Conservation (phyloP, 352 stramenopile species). For the Phytophthora sp. region DNA sequence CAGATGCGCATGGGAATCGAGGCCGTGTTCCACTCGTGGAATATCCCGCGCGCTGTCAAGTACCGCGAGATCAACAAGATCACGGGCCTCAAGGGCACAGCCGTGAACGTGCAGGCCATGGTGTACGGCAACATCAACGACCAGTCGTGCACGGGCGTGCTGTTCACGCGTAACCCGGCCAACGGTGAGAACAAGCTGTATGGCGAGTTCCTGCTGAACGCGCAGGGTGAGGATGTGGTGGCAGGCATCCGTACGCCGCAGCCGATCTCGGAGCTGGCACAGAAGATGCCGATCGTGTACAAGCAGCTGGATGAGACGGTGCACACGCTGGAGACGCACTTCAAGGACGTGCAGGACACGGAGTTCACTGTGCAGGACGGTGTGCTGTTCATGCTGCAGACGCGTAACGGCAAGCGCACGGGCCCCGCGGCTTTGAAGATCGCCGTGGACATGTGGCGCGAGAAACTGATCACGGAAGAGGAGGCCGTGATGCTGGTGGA, state of each 20-base stretch:
- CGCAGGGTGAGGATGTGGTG: slow-evolving; percentile 34
- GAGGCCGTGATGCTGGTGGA: slow-evolving; percentile 38
- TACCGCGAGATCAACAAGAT: slow-evolving; percentile 41
- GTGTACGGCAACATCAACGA: slow-evolving; percentile 38
- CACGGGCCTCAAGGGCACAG: slow-evolving; percentile 31
- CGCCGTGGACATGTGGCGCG: slow-evolving; percentile 36
- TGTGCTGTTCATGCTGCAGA: slow-evolving; percentile 39
- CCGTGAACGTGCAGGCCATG: slow-evolving; percentile 37
- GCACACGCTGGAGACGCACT: slow-evolving; percentile 37
- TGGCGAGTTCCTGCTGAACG: slow-evolving; percentile 37
- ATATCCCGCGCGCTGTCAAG: slow-evolving; percentile 36
- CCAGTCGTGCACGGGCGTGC: slow-evolving; percentile 29
- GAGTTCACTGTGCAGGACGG: slow-evolving; percentile 34
- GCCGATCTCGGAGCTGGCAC: slow-evolving; percentile 32
- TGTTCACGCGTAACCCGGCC: slow-evolving; percentile 35
- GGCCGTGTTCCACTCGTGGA: slow-evolving; percentile 36
- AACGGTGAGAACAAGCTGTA: slow-evolving; percentile 36
- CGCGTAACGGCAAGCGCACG: slow-evolving; percentile 33
- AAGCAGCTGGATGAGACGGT: slow-evolving; percentile 33
- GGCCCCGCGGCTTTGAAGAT: slow-evolving; percentile 27
- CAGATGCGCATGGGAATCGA: slow-evolving; percentile 38
- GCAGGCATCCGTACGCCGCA: slow-evolving; percentile 31
- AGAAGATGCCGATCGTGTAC: slow-evolving; percentile 35
- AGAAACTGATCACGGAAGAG: slow-evolving; percentile 39
- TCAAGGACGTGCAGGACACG: slow-evolving; percentile 38